Evolutionary conservation across 257 asterid species (phyloP).

Genomic region (Hygrophila difformis): DNA sequence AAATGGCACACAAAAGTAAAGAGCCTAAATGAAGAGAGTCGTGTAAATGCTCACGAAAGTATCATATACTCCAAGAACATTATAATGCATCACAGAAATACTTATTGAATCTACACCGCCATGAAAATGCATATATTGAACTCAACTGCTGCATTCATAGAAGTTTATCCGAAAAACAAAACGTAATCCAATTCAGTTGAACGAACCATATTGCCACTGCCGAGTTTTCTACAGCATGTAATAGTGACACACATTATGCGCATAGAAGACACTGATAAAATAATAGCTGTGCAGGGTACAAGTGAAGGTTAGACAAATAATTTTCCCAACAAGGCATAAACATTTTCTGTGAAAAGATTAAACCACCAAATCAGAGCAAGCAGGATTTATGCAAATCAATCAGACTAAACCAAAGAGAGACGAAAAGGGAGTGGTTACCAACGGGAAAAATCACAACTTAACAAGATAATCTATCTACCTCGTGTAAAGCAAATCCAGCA

Average conservation of each 20-base stretch:
- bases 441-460: slow-evolving; percentile 3
- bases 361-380: slow-evolving; percentile 1
- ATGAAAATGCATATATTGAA: no score
- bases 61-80: not conserved
- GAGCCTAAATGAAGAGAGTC: slow-evolving; percentile 48
- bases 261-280: no score
- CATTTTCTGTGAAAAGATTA: not conserved
- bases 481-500: not conserved
- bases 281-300: no score
- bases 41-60: slow-evolving; percentile 7
- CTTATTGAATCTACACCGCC: not conserved
- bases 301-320: no score
- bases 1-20: slow-evolving; percentile 84
- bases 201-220: no score
- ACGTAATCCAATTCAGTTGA: no score
- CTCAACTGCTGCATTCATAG: no score
- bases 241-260: no score
- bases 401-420: not conserved
- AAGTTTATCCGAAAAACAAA: no score
- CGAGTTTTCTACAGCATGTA: no score
- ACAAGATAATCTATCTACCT: slow-evolving; percentile 7
- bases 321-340: no score
- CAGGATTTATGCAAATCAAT: not conserved
- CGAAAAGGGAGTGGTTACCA: no score
- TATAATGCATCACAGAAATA: slow-evolving; percentile 9